These are phyloP conservation scores for Kuraishia piskuri DNA, from an alignment of 805 yeast species.

Conservation along the genomic window DNA sequence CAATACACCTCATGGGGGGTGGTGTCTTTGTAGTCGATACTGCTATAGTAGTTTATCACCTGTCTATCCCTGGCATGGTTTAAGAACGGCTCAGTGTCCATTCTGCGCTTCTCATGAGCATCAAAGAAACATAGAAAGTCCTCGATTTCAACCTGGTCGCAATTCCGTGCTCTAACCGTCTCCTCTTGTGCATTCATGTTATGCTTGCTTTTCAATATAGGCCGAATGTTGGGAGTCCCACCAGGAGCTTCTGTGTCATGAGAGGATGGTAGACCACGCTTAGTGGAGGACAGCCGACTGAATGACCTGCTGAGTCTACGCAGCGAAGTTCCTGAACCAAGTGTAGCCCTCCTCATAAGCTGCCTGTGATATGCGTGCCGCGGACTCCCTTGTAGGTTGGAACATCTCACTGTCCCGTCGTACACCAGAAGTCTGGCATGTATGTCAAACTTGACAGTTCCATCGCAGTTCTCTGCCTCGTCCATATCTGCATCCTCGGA, in stretches of 20 bases:
- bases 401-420: conserved; percentile 11
- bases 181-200: conserved; percentile 27
- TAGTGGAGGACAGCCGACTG: conserved; percentile 10
- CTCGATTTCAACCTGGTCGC: conserved; percentile 28
- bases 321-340: conserved; percentile 4
- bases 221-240: neutral
- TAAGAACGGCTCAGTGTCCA: conserved; percentile 23
- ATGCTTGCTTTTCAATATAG: conserved; percentile 28
- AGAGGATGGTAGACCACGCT: conserved; percentile 1
- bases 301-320: conserved; percentile 13
- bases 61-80: conserved; percentile 28
- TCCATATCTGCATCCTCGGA: neutral
- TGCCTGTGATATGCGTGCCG: neutral
- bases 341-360: neutral
- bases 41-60: conserved; percentile 23
- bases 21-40: neutral
- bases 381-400: neutral
- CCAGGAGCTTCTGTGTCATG: neutral
- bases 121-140: conserved; percentile 27
- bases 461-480: conserved; percentile 2
- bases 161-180: conserved; percentile 23
- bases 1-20: no score
- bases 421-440: conserved; percentile 14
- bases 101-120: conserved; percentile 24
- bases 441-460: conserved; percentile 13